phyloP scores from a whole-genome alignment of 2,329 filamentous ascomycete species.

The Xylariaceae sp. region DNA sequence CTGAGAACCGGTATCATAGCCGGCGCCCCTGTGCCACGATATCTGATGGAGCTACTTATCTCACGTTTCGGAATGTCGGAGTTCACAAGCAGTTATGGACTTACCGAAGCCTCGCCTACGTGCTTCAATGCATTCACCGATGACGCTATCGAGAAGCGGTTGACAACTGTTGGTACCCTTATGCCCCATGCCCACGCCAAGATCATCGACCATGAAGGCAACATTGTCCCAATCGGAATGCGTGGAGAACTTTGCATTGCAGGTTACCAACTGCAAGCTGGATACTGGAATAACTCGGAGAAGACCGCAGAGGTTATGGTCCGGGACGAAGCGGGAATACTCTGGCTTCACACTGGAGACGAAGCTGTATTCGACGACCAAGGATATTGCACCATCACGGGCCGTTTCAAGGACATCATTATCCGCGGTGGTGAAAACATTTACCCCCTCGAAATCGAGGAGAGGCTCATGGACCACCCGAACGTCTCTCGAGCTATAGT shows the following conservation, averaged over 20 bases:
- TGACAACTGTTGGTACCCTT: slow-evolving; percentile 72
- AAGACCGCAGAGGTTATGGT: slow-evolving; percentile 66
- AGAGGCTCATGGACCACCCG: slow-evolving; percentile 64
- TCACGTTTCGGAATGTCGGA: slow-evolving; percentile 71
- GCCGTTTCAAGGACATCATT: slow-evolving; percentile 77
- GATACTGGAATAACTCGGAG: slow-evolving; percentile 67
- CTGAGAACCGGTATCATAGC: slow-evolving; percentile 77
- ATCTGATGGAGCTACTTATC: slow-evolving; percentile 71
- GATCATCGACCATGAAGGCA: slow-evolving; percentile 67
- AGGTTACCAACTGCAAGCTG: slow-evolving; percentile 71
- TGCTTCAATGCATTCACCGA: slow-evolving; percentile 78
- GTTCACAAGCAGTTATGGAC: slow-evolving; percentile 67
- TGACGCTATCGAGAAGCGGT: slow-evolving; percentile 63
- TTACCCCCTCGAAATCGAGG: slow-evolving; percentile 74
- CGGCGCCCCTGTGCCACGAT: slow-evolving; percentile 71
- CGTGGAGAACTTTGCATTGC: slow-evolving; percentile 75
- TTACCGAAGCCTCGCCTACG: slow-evolving; percentile 77
- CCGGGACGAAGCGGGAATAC: slow-evolving; percentile 48
- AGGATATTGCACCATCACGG: slow-evolving; percentile 71
- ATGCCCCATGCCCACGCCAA: slow-evolving; percentile 76
- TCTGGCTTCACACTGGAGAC: slow-evolving; percentile 69
- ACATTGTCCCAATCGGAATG: slow-evolving; percentile 63
- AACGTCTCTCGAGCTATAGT: slow-evolving; percentile 64
- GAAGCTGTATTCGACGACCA: slow-evolving; percentile 65
- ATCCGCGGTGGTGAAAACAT: slow-evolving; percentile 73